Percentiles rank a stretch among this genome's conserved stretches.
Conservation (phyloP, 2,329 filamentous ascomycete species). For the Knufia fluminis region DNA sequence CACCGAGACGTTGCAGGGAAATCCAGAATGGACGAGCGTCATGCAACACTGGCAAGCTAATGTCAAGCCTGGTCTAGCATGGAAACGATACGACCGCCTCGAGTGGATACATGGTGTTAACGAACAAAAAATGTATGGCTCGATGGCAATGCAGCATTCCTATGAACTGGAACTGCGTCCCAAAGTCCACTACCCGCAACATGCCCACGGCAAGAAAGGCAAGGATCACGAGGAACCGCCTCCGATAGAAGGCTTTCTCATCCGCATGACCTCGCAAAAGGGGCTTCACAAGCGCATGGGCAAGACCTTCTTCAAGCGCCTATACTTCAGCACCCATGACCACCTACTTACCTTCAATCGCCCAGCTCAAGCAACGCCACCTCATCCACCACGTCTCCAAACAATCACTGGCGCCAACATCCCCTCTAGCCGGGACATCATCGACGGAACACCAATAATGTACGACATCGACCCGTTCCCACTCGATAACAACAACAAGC, state of each 20-base stretch:
- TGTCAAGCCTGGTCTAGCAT: slow-evolving; percentile 55
- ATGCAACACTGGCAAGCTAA: slow-evolving; percentile 49
- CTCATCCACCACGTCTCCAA: slow-evolving; percentile 48
- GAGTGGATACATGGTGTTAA: slow-evolving; percentile 60
- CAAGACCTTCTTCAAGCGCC: slow-evolving; percentile 53
- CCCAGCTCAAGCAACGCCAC: slow-evolving; percentile 51
- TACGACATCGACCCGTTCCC: slow-evolving; percentile 53
- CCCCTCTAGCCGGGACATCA: slow-evolving; percentile 46
- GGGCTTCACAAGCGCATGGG: slow-evolving; percentile 50
- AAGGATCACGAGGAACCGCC: slow-evolving; percentile 46
- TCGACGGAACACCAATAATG: slow-evolving; percentile 49
- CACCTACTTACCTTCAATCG: slow-evolving; percentile 54
- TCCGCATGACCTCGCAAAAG: slow-evolving; percentile 55
- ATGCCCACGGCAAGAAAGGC: slow-evolving; percentile 29
- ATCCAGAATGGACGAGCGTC: slow-evolving; percentile 51
- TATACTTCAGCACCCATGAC: slow-evolving; percentile 58
- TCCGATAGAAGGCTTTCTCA: slow-evolving; percentile 57
- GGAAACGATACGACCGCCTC: slow-evolving; percentile 59
- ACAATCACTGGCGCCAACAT: slow-evolving; percentile 36
- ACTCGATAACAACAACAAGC: slow-evolving; percentile 35
- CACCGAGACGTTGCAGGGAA: slow-evolving; percentile 48
- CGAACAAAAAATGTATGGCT: slow-evolving; percentile 60
- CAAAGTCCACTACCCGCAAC: slow-evolving; percentile 55
- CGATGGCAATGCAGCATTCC: slow-evolving; percentile 56
- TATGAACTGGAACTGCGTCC: slow-evolving; percentile 59